Base-by-base conservation (phyloP, 352 stramenopile genomes). In the Phytophthora constricta region DNA sequence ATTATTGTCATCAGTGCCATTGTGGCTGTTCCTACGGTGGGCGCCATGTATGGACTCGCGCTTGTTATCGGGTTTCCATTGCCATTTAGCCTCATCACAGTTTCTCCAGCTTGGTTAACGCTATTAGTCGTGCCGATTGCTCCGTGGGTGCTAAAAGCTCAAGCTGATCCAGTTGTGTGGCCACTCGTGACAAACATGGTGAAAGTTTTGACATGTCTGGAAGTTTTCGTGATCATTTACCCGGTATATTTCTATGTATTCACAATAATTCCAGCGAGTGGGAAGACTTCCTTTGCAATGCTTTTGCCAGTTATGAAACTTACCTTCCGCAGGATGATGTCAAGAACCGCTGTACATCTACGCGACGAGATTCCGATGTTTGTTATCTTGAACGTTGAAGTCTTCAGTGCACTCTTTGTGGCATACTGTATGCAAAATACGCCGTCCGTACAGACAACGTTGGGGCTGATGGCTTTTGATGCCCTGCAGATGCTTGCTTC, bases 371-470 rank as follows among this genome's bases (percentile, higher is more conserved):
- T 67, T 14, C 68, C 63, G 2, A 52, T 62, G 26, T 50, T 77
- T 10, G 65, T 83, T 16, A 64, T 80, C 20, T 72, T 82, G 65
- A 81, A 72, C 25, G 59, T 83, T 1, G 65, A 81, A 39, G 68
- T 81, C 25, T 83, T 75, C 33, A 77, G 72, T 41, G 70, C 74
- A 9, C 55, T 82, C 2, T 86, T 78, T 41, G 69, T 76, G 22
- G 49, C 69, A 4, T 81, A 65, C 27, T 82, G 74, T 56, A 72
- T 83, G 62, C 71, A 86, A 19, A 77, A 63, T 39, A 56, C 77
- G 0, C 67, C 51, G 0, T 81, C 74, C 9, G 26, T 75, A 22
- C 53, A 33, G 22, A 83, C 63, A 1, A 81, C 51, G 2, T 16
- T 68, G 0, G 58, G 56, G 2, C 17, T 79, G 2, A 70, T 79